Conservation (phyloP, 306 rosid genomes). For the Fragaria ananassa region DNA sequence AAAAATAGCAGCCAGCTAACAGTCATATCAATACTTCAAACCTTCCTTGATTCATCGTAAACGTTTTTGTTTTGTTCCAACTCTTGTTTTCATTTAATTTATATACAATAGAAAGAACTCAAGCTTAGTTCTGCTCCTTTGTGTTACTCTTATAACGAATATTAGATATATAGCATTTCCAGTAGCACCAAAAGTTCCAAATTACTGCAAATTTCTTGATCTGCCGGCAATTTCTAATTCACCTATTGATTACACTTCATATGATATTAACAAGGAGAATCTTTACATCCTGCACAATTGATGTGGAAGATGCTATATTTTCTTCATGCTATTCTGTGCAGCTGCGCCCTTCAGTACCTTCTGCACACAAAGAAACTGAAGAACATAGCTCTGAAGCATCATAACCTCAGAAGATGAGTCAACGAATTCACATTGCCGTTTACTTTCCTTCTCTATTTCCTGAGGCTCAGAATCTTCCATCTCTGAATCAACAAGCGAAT, state of each 20-base stretch:
- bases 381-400: conserved; percentile 60
- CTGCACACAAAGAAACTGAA: conserved; percentile 73
- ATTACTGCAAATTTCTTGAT: not conserved
- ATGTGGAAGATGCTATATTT: conserved; percentile 31
- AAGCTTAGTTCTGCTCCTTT: not conserved
- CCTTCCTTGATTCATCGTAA: not conserved
- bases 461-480: conserved; percentile 27
- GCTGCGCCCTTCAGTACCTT: conserved; percentile 55
- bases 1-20: not conserved
- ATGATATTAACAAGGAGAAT: conserved; percentile 11
- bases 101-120: not conserved
- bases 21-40: not conserved
- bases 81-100: not conserved
- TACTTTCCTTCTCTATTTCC: conserved; percentile 36
- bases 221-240: not conserved
- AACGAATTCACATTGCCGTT: conserved; percentile 29
- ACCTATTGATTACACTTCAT: not conserved
- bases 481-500: conserved; percentile 32
- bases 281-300: conserved; percentile 4
- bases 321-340: conserved; percentile 30
- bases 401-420: conserved; percentile 52
- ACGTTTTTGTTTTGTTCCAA: not conserved
- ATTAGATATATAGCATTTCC: not conserved
- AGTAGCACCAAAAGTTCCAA: not conserved
- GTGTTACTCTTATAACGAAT: not conserved